Conservation (phyloP, 768 basidiomycete genomes). For the Trametes cinnabarina region DNA sequence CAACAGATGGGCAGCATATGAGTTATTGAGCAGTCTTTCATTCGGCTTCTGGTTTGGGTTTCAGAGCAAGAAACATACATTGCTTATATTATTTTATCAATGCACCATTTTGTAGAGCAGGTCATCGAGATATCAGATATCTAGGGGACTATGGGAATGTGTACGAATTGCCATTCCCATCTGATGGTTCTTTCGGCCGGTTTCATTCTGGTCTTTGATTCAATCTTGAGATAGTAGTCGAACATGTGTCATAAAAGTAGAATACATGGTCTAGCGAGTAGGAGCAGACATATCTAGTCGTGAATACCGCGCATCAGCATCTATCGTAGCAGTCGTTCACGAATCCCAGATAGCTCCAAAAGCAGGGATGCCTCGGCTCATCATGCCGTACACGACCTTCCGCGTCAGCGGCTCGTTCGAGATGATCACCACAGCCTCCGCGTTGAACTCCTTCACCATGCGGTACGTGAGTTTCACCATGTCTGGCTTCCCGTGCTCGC, state of each 20-base stretch:
- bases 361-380: slow-evolving; percentile 52
- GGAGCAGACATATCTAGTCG: background rate
- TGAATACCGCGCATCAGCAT: background rate
- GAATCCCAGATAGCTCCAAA: slow-evolving; percentile 61
- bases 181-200: background rate
- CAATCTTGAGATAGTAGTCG: background rate
- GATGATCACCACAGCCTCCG: slow-evolving; percentile 51
- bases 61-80: too few relatives aligned
- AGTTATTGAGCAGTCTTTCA: too few relatives aligned
- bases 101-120: too few relatives aligned
- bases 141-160: too few relatives aligned
- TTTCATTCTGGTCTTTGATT: background rate
- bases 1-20: too few relatives aligned
- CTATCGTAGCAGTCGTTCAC: slow-evolving; percentile 19
- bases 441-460: slow-evolving; percentile 31
- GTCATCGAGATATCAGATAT: too few relatives aligned
- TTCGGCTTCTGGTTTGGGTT: too few relatives aligned
- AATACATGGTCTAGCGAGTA: background rate
- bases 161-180: too few relatives aligned
- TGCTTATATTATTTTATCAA: too few relatives aligned
- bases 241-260: background rate
- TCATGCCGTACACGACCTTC: slow-evolving; percentile 52
- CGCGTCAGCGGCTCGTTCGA: slow-evolving; percentile 52
- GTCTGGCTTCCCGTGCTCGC: slow-evolving; percentile 32
- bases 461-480: slow-evolving; percentile 32